phyloP scores from a whole-genome alignment of 805 yeast species.

The Teunomyces tritomae region DNA sequence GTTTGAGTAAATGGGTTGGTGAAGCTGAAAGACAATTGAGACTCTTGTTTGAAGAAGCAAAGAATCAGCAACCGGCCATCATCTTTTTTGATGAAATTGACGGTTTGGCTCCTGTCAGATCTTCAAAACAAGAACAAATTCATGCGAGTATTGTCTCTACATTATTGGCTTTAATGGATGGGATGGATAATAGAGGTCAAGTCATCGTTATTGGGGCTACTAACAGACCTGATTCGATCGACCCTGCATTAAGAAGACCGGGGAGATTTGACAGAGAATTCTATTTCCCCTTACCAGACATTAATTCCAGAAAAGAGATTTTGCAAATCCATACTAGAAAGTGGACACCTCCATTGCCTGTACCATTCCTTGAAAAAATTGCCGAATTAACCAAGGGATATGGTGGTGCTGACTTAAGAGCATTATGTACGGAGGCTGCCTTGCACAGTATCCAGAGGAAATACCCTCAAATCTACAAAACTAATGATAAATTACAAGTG shows the following conservation, averaged over 20 bases:
- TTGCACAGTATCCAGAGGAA: constrained; percentile 85
- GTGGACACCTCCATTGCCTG: constrained; percentile 76
- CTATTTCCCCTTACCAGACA: constrained; percentile 90
- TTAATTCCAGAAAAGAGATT: constrained; percentile 74
- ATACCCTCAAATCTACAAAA: constrained; percentile 87
- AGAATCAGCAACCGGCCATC: constrained; percentile 91
- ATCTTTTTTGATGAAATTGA: constrained; percentile 98
- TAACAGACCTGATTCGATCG: constrained; percentile 96
- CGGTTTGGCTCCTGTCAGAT: constrained; percentile 96
- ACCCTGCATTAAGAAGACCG: constrained; percentile 94
- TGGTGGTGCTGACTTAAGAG: constrained; percentile 96
- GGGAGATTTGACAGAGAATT: constrained; percentile 97
- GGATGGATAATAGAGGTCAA: constrained; percentile 98
- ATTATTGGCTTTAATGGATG: constrained; percentile 93
- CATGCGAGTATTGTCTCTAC: constrained; percentile 98
- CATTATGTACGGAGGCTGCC: constrained; percentile 95
- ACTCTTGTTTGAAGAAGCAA: constrained; percentile 90
- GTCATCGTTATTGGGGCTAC: constrained; percentile 98
- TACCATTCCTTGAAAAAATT: constrained; percentile 57
- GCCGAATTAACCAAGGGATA: constrained; percentile 89
- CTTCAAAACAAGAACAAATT: constrained; percentile 96
- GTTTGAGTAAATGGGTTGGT: constrained; percentile 97
- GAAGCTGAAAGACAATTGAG: constrained; percentile 96
- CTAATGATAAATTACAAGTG: constrained; percentile 69
- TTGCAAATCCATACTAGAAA: constrained; percentile 80